Base-by-base conservation (phyloP, 805 yeast species). In the Suhomyces canberraensis region DNA sequence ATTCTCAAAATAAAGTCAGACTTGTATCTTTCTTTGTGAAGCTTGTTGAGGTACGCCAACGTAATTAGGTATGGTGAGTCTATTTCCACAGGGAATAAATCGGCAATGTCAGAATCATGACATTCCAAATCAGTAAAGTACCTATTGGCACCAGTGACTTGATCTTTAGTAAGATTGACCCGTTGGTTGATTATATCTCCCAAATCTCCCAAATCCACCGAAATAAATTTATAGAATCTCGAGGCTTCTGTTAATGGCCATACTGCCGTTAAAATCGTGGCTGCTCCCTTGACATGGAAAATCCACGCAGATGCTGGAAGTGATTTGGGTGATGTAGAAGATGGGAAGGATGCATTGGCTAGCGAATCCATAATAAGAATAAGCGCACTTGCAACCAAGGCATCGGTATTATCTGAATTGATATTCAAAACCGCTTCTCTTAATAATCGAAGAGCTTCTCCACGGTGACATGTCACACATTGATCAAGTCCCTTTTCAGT, bases 221-320 rank as follows among this genome's bases (percentile, higher is more conserved):
- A 82, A 28, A 64, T 64, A 40, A 68, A 68, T 48, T 68, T 67
- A 51, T 68, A 66, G 48, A 68, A 68, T 16, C 74, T 43, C 18
- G 66, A 61, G 4, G 66, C 46, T 45, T 67, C 73, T 1, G 73
- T 65, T 36, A 89, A 66, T 3, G 96, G 96, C 89, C 96, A 88
- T n/a, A 90, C 96, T 1, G 96, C 95, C 1, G 96, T 85, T 34
- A 91, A 69, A 36, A 91, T 91, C 0, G 97, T 90, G 4, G 96
- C 96, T 0, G 97, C 96, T 21, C 97, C 98, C 50, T 93, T 85
- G 9, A 91, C 96, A 53, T 91, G 97, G 68, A 87, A 93, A 39
- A 91, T 81, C 98, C 98, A 91, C 0, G 97, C 95, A 3, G 93
- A 81, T 2, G 97, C 90, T 1, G 96, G 95, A 39, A 89, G 60